These are phyloP conservation scores for Arachnopeziza araneosa DNA, from an alignment of 2,329 filamentous ascomycete species.

Conservation along the genomic window DNA sequence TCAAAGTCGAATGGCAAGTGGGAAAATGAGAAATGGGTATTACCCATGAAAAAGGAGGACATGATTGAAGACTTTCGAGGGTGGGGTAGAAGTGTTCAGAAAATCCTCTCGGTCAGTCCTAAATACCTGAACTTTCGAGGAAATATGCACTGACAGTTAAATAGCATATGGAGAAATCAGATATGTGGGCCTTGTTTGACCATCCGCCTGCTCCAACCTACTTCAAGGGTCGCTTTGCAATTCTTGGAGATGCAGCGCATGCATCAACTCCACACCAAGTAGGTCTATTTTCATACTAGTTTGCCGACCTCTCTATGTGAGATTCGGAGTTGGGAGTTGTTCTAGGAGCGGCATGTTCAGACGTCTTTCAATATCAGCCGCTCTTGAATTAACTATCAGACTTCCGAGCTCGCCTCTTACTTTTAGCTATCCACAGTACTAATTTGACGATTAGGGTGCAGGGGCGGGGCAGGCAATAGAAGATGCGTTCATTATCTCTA, in stretches of 20 bases:
- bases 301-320: background rate
- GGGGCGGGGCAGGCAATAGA: constrained; percentile 55
- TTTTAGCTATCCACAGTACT: background rate
- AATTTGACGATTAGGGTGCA: constrained; percentile 34
- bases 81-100: constrained; percentile 34
- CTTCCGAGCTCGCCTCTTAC: background rate
- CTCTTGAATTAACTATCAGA: background rate
- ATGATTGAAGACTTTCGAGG: constrained; percentile 34
- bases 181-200: constrained; percentile 44
- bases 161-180: constrained; percentile 41
- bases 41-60: constrained; percentile 33
- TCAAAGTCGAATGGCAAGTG: constrained; percentile 30
- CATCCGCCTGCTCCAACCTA: constrained; percentile 38
- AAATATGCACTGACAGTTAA: background rate
- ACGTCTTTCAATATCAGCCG: background rate
- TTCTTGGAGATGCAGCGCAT: constrained; percentile 59
- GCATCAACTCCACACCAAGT: constrained; percentile 52
- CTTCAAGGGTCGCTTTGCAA: constrained; percentile 38
- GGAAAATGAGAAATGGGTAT: constrained; percentile 35
- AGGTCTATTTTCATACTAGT: background rate
- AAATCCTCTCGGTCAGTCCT: constrained; percentile 28
- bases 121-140: background rate
- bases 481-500: constrained; percentile 40
- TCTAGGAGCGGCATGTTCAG: background rate
- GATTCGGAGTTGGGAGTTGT: background rate